Evolutionary conservation across 129 eudicot genomes (phyloP), one percentile per base, ranked within the genome.

Genomic region (Ambrosia artemisiifolia): DNA sequence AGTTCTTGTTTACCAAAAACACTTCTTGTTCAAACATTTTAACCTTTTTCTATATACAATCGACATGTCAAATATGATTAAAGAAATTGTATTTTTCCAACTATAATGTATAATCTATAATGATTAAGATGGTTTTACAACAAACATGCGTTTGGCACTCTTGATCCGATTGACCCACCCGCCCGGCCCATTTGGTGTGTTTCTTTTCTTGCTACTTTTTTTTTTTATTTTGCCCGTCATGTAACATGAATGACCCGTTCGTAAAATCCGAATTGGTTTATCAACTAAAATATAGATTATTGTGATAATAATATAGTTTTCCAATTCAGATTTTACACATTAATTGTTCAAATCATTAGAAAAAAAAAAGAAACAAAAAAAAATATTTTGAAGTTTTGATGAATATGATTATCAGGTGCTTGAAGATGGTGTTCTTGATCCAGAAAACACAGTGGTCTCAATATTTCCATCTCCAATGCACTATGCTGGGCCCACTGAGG

Each of bases 401-500:
- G 11, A 43, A 54, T 50, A 35, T 35, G 30, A 13, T 67, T 24
- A 50, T 46, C 13, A 89, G 88, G 92, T 92, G 18, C 96, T 93
- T 72, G 96, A 93, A 85, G 97, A 84, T 73, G 95, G 96, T 13
- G 93, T 93, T 18, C 86, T 93, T 50, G 98, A 90, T 76, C 97
- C 97, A 33, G 91, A 90, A 84, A 90, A 86, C 53, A 90, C 97
- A 5, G 95, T 90, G 51, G 95, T 94, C 13, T 90, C 98, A 14
- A 94, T 90, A 82, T 90, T 94, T 74, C 98, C 98, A 65, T 94
- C 99, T 17, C 97, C 97, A 9, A 90, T 94, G 99, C 99, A 86
- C 79, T 94, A 90, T 78, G 97, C 99, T n/a, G 99, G 99, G 35
- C 99, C 99, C 20, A 94, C 99, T n/a, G 99, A 94, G 86, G 99